phyloP scores from a whole-genome alignment of 1,284 basidiomycete species.

The Earliella scabrosa region DNA sequence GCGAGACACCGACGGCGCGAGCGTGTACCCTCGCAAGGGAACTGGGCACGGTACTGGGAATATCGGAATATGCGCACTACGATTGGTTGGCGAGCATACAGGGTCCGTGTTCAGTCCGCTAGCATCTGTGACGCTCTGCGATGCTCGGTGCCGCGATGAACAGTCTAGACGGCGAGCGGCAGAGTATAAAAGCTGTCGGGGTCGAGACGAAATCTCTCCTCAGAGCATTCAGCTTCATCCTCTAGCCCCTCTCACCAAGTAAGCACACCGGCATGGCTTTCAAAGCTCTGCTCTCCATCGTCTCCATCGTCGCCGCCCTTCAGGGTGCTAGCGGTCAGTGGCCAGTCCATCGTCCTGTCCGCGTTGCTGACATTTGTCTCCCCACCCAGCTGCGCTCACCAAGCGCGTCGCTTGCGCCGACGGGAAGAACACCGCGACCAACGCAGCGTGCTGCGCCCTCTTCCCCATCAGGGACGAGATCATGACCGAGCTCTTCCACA shows the following conservation, averaged over 20 bases:
- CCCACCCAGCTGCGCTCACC: slow-evolving; percentile 21
- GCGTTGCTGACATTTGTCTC: background rate
- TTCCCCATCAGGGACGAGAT: slow-evolving; percentile 7
- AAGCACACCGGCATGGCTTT: slow-evolving; percentile 1
- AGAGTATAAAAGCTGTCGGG: background rate
- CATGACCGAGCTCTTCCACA: slow-evolving; percentile 1
- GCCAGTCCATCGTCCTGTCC: background rate
- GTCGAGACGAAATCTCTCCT: background rate
- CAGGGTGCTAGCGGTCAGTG: slow-evolving; percentile 2
- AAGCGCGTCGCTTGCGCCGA: slow-evolving; percentile 2
- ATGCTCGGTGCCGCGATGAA: background rate
- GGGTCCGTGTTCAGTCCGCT: background rate
- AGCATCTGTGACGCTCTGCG: background rate
- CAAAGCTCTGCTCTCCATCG: slow-evolving; percentile 4
- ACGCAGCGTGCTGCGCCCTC: slow-evolving; percentile 1
- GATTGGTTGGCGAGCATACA: background rate
- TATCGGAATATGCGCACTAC: no score
- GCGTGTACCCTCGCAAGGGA: no score
- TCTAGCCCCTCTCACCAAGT: background rate
- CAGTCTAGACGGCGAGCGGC: background rate
- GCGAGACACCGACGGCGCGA: no score
- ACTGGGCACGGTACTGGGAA: no score
- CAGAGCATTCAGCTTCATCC: slow-evolving; percentile 1
- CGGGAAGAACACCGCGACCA: slow-evolving; percentile 2
- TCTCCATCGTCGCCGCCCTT: slow-evolving; percentile 1